phyloP scores from a whole-genome alignment of 108 stramenopile genomes.

The Chaetoceros tenuissimus region DNA sequence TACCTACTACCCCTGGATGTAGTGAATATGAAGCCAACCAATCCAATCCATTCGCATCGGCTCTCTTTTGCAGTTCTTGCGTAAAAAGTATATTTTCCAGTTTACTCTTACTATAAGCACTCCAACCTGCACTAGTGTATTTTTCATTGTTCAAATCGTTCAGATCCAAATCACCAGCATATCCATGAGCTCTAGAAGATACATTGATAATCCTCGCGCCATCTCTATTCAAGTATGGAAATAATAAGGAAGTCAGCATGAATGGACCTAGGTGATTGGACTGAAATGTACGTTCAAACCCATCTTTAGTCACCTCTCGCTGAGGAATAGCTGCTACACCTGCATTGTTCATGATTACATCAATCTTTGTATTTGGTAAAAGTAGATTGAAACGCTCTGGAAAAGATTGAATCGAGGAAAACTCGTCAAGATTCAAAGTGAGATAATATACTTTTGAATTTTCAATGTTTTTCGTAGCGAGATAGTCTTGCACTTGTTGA shows the following conservation, averaged over 20 bases:
- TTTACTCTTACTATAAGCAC: constrained; percentile 40
- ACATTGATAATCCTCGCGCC: constrained; percentile 47
- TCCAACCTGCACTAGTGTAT: constrained; percentile 36
- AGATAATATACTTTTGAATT: constrained; percentile 18
- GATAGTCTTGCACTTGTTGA: constrained; percentile 22
- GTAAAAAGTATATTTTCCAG: constrained; percentile 64
- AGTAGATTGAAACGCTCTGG: constrained; percentile 8
- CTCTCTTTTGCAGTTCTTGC: constrained; percentile 43
- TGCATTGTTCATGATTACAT: constrained; percentile 74
- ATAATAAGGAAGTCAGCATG: constrained; percentile 41
- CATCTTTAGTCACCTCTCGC: constrained; percentile 39
- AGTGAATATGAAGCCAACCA: constrained; percentile 15
- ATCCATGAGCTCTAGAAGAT: constrained; percentile 35
- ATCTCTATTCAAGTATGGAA: constrained; percentile 19
- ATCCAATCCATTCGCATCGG: constrained; percentile 15
- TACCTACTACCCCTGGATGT: constrained; percentile 59
- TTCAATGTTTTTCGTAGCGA: constrained; percentile 8
- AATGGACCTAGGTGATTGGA: constrained; percentile 74
- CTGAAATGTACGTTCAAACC: constrained; percentile 58
- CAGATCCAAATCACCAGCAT: constrained; percentile 20
- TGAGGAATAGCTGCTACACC: constrained; percentile 60
- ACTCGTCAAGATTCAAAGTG: constrained; percentile 30
- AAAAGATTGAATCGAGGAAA: constrained; percentile 32
- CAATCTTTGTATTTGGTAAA: constrained; percentile 17
- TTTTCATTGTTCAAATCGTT: constrained; percentile 41